A percentile compares a stretch with the other conserved stretches of the same genome.
Conservation (phyloP, 768 basidiomycete species). For the Suillus plorans region DNA sequence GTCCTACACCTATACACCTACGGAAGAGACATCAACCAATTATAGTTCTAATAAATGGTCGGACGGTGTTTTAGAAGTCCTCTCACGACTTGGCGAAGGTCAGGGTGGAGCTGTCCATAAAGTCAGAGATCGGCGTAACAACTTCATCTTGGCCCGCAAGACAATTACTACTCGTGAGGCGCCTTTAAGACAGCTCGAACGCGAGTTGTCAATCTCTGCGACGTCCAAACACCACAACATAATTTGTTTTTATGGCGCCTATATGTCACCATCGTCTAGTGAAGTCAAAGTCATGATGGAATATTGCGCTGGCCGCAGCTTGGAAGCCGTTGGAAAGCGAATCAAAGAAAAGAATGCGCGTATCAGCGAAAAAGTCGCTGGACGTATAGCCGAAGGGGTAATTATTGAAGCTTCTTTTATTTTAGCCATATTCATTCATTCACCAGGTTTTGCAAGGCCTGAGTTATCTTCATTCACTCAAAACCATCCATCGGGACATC, state of each 20-base stretch:
- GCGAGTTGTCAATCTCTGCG: slow-evolving; percentile 90
- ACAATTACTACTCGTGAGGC: slow-evolving; percentile 90
- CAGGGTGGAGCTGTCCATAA: slow-evolving; percentile 96
- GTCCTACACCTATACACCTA: slow-evolving; percentile 33
- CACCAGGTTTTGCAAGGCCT: slow-evolving; percentile 85
- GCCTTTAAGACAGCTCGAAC: slow-evolving; percentile 87
- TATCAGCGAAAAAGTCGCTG: slow-evolving; percentile 86
- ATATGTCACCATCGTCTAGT: slow-evolving; percentile 80
- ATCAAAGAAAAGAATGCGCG: slow-evolving; percentile 77
- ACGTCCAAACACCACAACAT: slow-evolving; percentile 85
- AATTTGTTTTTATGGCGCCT: slow-evolving; percentile 89
- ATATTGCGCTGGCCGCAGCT: slow-evolving; percentile 79
- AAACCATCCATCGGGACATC: slow-evolving; percentile 95
- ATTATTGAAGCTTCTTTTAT: slow-evolving; percentile 26
- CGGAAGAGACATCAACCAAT: slow-evolving; percentile 32
- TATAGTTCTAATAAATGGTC: slow-evolving; percentile 45
- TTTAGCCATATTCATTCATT: slow-evolving; percentile 12
- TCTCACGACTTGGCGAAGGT: slow-evolving; percentile 85
- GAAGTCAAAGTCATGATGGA: slow-evolving; percentile 98
- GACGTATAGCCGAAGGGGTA: slow-evolving; percentile 91
- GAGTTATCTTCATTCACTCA: slow-evolving; percentile 84
- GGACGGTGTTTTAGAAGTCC: slow-evolving; percentile 73
- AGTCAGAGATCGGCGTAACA: slow-evolving; percentile 80
- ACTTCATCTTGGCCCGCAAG: slow-evolving; percentile 88
- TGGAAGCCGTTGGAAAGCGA: slow-evolving; percentile 86